A percentile compares a stretch with the other conserved stretches of the same genome.
phyloP scores from a whole-genome alignment of 768 basidiomycete species.

The Suillus placidus region DNA sequence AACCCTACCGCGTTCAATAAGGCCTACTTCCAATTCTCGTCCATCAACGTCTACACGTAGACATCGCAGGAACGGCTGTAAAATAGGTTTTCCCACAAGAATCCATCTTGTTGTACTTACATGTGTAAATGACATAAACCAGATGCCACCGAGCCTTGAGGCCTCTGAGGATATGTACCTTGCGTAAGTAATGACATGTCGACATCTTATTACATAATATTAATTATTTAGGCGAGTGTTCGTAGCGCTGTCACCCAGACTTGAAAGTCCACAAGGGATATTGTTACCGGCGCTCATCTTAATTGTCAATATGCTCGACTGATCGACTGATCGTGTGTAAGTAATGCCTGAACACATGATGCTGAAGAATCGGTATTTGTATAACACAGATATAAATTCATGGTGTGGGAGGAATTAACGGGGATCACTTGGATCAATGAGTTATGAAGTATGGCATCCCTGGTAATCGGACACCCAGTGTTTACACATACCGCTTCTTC shows the following conservation, averaged over 20 bases:
- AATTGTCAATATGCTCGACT: background rate
- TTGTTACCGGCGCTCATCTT: background rate
- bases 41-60: slow-evolving; percentile 40
- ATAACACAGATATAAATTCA: background rate
- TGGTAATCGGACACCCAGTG: background rate
- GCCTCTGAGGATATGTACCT: background rate
- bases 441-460: background rate
- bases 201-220: background rate
- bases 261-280: background rate
- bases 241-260: background rate
- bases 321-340: background rate
- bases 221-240: background rate
- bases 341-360: slow-evolving; percentile 2
- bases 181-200: background rate
- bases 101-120: background rate
- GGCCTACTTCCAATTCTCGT: slow-evolving; percentile 45
- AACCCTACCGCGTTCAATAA: slow-evolving; percentile 44
- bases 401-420: background rate
- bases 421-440: background rate
- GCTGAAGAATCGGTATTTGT: background rate
- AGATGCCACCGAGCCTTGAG: background rate
- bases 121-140: background rate
- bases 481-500: slow-evolving; percentile 31
- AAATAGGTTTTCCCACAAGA: background rate
- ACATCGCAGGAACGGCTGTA: background rate